These are phyloP conservation scores for Calonectria leucothoes DNA, from an alignment of 2,329 filamentous ascomycete species.

Conservation along the genomic window DNA sequence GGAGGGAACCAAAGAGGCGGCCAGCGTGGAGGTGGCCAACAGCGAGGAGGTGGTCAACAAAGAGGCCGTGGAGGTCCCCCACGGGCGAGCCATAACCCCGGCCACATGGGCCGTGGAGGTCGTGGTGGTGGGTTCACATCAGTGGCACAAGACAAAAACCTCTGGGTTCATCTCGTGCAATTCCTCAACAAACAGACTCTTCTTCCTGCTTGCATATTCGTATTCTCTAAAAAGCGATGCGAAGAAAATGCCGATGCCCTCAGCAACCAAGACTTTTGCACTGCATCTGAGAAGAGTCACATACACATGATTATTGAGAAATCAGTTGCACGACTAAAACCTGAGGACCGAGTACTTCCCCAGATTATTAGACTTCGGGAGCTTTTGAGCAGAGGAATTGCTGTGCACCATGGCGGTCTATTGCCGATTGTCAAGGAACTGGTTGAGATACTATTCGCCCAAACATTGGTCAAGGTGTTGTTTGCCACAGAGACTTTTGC, in stretches of 20 bases:
- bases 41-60: conserved; percentile 60
- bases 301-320: conserved; percentile 98
- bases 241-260: conserved; percentile 97
- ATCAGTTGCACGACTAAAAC: conserved; percentile 89
- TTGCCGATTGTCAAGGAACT: conserved; percentile 98
- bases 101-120: conserved; percentile 91
- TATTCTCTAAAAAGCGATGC: conserved; percentile 97
- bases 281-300: conserved; percentile 91
- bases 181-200: conserved; percentile 88
- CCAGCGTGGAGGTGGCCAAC: conserved; percentile 59
- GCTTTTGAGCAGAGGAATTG: conserved; percentile 87
- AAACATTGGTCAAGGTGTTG: conserved; percentile 93
- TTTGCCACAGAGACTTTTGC: conserved; percentile 99
- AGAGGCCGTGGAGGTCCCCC: conserved; percentile 65
- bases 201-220: conserved; percentile 94
- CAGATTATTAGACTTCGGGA: conserved; percentile 92
- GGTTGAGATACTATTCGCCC: conserved; percentile 95
- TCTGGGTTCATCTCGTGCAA: conserved; percentile 97
- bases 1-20: conserved; percentile 59
- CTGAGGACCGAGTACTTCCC: conserved; percentile 89
- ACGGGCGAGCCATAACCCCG: conserved; percentile 71
- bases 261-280: conserved; percentile 95
- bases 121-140: conserved; percentile 88
- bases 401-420: conserved; percentile 94
- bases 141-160: conserved; percentile 92